phyloP scores from a whole-genome alignment of 305 asterid genomes.

The Salvia sclarea region DNA sequence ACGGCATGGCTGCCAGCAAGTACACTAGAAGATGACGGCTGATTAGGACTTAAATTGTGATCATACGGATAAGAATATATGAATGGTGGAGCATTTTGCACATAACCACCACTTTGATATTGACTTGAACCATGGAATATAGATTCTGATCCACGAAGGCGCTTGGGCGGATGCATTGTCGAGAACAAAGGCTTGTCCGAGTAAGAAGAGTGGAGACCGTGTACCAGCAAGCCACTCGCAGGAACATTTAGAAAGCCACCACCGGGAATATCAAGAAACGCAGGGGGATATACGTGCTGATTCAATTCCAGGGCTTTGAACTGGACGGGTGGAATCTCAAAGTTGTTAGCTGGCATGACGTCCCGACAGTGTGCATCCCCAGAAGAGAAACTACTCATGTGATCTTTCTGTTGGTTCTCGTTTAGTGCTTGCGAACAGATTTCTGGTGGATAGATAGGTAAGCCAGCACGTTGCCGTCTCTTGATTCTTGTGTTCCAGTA shows the following conservation, averaged over 20 bases:
- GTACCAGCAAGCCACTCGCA: constrained; percentile 38
- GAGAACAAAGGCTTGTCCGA: constrained; percentile 33
- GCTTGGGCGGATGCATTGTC: constrained; percentile 46
- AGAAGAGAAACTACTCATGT: constrained; percentile 35
- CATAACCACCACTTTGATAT: constrained; percentile 37
- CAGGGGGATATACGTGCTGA: constrained; percentile 32
- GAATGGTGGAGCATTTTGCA: constrained; percentile 41
- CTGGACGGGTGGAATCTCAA: constrained; percentile 44
- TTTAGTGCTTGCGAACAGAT: constrained; percentile 37
- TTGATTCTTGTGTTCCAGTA: constrained; percentile 72
- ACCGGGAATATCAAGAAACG: constrained; percentile 33
- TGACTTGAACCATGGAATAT: constrained; percentile 34
- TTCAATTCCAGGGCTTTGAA: constrained; percentile 38
- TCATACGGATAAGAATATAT: constrained; percentile 34
- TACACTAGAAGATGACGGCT: constrained; percentile 32
- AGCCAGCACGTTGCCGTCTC: constrained; percentile 61
- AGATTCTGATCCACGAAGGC: constrained; percentile 41
- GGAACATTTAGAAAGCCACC: constrained; percentile 41
- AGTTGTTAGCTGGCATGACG: constrained; percentile 34
- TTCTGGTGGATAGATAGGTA: constrained; percentile 58
- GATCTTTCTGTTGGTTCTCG: constrained; percentile 44
- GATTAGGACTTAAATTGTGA: constrained; percentile 29
- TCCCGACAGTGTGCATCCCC: constrained; percentile 37
- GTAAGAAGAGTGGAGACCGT: constrained; percentile 36
- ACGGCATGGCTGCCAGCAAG: constrained; percentile 56